These are phyloP conservation scores for Corynascus novoguineensis DNA, from an alignment of 495 filamentous ascomycete genomes.

Conservation along the genomic window DNA sequence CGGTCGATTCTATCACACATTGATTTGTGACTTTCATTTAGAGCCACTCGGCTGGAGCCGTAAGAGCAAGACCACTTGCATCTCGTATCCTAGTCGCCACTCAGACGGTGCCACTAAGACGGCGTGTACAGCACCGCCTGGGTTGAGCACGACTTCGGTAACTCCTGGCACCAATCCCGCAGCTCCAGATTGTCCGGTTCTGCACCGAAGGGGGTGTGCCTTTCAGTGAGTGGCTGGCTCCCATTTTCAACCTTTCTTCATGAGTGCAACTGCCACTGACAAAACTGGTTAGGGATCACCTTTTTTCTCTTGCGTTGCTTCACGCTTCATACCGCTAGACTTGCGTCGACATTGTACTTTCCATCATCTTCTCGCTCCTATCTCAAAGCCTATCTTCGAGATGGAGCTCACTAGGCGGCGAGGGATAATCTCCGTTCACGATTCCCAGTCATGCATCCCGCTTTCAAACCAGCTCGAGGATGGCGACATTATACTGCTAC, in stretches of 20 bases:
- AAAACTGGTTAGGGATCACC: neutral
- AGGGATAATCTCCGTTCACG: slow-evolving; percentile 25
- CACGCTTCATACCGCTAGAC: neutral
- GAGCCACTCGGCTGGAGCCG: neutral
- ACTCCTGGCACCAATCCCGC: neutral
- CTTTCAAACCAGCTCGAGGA: slow-evolving; percentile 37
- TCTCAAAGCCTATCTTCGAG: neutral
- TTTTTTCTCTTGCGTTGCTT: neutral
- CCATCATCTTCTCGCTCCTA: too few species aligned
- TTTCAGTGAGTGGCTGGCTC: slow-evolving; percentile 3
- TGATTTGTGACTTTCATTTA: neutral
- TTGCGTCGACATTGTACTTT: neutral
- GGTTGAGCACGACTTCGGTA: neutral
- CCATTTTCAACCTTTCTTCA: neutral
- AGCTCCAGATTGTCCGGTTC: neutral
- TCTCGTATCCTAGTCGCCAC: slow-evolving; percentile 11
- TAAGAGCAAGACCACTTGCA: slow-evolving; percentile 1
- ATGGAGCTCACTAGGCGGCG: slow-evolving; percentile 7
- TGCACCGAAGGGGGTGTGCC: slow-evolving; percentile 1
- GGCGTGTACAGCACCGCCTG: slow-evolving; percentile 5
- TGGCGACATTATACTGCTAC: slow-evolving; percentile 50
- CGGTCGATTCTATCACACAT: neutral
- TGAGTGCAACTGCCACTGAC: neutral
- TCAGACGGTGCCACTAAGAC: slow-evolving; percentile 11
- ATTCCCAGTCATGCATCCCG: slow-evolving; percentile 37